Percentiles rank a stretch among this genome's conserved stretches.
Evolutionary conservation across 495 filamentous ascomycete genomes (phyloP).

Genomic region (Penicillium simplicissimum): DNA sequence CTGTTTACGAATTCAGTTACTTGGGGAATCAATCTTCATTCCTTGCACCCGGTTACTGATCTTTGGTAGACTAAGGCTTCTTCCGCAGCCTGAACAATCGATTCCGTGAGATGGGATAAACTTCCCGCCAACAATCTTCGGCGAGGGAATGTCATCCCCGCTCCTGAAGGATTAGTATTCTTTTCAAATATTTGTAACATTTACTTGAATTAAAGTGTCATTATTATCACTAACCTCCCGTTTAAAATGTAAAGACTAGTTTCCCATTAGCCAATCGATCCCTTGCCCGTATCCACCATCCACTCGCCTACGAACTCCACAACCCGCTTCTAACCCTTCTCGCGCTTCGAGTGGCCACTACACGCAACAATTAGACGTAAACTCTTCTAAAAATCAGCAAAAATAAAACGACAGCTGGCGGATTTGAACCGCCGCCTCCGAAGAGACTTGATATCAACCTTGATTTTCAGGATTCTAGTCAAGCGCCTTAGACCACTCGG

Average conservation of each 20-base stretch:
- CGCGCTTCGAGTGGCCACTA: background rate
- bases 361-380: background rate
- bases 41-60: too few relatives aligned
- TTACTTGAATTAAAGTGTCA: background rate
- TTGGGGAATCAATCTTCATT: background rate
- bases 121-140: too few relatives aligned
- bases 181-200: background rate
- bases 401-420: constrained; percentile 1
- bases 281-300: background rate
- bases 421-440: constrained; percentile 7
- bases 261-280: background rate
- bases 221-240: background rate
- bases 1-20: background rate
- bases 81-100: too few relatives aligned
- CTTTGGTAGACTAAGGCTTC: too few relatives aligned
- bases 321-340: background rate
- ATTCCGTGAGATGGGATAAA: too few relatives aligned
- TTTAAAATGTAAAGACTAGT: background rate
- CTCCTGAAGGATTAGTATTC: too few relatives aligned
- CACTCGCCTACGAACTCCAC: background rate
- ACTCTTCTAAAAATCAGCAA: background rate
- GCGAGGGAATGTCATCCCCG: too few relatives aligned
- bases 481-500: constrained; percentile 9
- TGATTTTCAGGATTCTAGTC: background rate
- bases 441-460: background rate